phyloP scores from a whole-genome alignment of 2,329 filamentous ascomycete species.

The Pseudogymnoascus sp. region DNA sequence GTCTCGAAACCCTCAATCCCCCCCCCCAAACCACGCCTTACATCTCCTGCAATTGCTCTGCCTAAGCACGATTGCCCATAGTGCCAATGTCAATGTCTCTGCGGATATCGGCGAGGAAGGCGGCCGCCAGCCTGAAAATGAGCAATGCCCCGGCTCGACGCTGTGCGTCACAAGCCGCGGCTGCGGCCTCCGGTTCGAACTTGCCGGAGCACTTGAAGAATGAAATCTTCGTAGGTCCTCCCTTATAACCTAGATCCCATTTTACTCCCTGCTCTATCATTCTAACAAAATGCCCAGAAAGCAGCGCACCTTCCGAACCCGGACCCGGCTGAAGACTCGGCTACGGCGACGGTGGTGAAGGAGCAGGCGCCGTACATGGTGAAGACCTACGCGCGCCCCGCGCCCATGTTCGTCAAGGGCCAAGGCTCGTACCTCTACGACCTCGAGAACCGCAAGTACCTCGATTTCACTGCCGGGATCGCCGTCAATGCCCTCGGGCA shows the following conservation, averaged over 20 bases:
- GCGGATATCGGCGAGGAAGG: slow-evolving; percentile 23
- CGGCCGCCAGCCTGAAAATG: slow-evolving; percentile 21
- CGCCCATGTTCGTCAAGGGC: slow-evolving; percentile 82
- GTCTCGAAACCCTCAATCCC: not conserved
- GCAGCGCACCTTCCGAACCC: slow-evolving; percentile 49
- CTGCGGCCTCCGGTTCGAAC: slow-evolving; percentile 31
- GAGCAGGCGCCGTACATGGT: slow-evolving; percentile 85
- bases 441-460: slow-evolving; percentile 75
- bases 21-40: not conserved
- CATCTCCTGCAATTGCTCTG: slow-evolving; percentile 11
- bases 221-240: slow-evolving; percentile 29
- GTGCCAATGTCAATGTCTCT: slow-evolving; percentile 12
- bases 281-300: slow-evolving; percentile 17
- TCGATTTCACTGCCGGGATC: slow-evolving; percentile 94
- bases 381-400: slow-evolving; percentile 83
- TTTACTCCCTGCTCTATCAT: slow-evolving; percentile 1
- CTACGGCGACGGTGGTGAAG: slow-evolving; percentile 64
- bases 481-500: slow-evolving; percentile 91
- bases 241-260: not conserved
- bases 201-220: slow-evolving; percentile 30
- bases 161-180: slow-evolving; percentile 28
- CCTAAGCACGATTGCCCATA: slow-evolving; percentile 12
- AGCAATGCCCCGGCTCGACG: slow-evolving; percentile 21
- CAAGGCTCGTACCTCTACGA: slow-evolving; percentile 86
- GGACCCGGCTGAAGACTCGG: slow-evolving; percentile 64